Evolutionary conservation across 2,329 filamentous ascomycete genomes (phyloP), one percentile per base, ranked within the genome.

Genomic region (Monosporascus sp.): DNA sequence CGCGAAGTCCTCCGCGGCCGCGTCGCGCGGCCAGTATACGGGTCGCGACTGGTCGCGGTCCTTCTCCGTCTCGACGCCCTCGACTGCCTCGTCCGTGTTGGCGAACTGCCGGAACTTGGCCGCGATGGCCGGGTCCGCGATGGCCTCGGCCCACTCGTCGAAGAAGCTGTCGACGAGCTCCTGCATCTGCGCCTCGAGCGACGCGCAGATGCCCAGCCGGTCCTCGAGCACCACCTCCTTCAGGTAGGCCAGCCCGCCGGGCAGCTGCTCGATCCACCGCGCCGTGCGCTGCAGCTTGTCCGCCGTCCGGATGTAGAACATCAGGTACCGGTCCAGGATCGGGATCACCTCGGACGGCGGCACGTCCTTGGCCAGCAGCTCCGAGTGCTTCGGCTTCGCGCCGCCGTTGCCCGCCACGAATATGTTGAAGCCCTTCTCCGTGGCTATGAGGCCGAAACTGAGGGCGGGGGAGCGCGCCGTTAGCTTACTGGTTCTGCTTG

Each of bases 291-390:
- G 91, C 0, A 96, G 83, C 66, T 89, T 91, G 74, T 96, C 91
- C 45, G 90, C 91, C 0, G 92, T 95, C 60, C 91, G 88, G 64
- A 96, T 94, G 73, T 96, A 96, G 76, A 96, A 93, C 73, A 92
- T 90, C 24, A 96, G 81, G 66, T 94, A 96, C 45, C 92, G 86
- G 69, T 96, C 92, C 3, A 96, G 77, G 54, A 96, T 88, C 1
- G 90, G 84, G 8, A 96, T 79, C 8, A 96, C 86, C 64, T 95
- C 88, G 50, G 90, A 84, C 0, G 90, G 88, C 0, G 90, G 84
- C 0, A 96, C 90, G 63, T 96, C 91, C 67, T 91, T 92, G 55
- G 90, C 90, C 1, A 96, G 80, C 2, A 96, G 79, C 63, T 95
- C 90, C 1, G 87, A 84, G 67, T 96, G 91, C 38, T 82, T 79